phyloP scores from a whole-genome alignment of 2,329 filamentous ascomycete species.

The Zalaria sp. region DNA sequence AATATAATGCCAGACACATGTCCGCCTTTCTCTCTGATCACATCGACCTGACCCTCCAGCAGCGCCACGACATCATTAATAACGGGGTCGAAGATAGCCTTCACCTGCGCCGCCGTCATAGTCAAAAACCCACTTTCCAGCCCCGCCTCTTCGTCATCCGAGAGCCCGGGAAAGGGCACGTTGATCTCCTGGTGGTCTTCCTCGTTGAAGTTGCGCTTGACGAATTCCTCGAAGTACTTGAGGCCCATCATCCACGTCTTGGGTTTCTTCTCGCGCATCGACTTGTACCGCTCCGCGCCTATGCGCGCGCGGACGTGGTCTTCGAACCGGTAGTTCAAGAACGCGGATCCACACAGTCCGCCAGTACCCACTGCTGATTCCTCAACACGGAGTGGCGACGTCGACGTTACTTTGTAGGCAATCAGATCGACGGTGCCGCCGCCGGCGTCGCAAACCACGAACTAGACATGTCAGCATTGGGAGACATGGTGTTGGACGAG shows the following conservation, averaged over 20 bases:
- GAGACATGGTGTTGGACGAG: not conserved
- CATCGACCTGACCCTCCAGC: conserved; percentile 30
- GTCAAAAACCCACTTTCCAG: conserved; percentile 66
- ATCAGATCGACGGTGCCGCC: conserved; percentile 60
- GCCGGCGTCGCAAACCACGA: conserved; percentile 43
- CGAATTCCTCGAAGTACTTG: conserved; percentile 72
- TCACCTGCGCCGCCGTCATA: conserved; percentile 56
- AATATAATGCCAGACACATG: conserved; percentile 51
- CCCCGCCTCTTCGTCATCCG: conserved; percentile 63
- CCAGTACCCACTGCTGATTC: conserved; percentile 72
- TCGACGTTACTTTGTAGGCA: conserved; percentile 65
- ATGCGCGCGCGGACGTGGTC: conserved; percentile 50
- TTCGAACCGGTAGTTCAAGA: conserved; percentile 70
- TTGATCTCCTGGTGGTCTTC: conserved; percentile 53
- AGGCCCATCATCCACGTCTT: conserved; percentile 66
- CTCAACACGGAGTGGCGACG: conserved; percentile 60
- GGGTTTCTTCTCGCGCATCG: conserved; percentile 65
- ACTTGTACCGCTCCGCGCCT: conserved; percentile 42
- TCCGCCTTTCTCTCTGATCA: conserved; percentile 27
- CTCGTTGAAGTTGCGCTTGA: conserved; percentile 77
- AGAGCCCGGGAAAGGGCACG: conserved; percentile 61
- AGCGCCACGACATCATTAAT: conserved; percentile 38
- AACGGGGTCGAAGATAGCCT: conserved; percentile 47
- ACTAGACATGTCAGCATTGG: conserved; percentile 10
- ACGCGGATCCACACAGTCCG: conserved; percentile 63